These are phyloP conservation scores for Isabelozyma gotoi DNA, from an alignment of 805 yeast species.

Conservation along the genomic window DNA sequence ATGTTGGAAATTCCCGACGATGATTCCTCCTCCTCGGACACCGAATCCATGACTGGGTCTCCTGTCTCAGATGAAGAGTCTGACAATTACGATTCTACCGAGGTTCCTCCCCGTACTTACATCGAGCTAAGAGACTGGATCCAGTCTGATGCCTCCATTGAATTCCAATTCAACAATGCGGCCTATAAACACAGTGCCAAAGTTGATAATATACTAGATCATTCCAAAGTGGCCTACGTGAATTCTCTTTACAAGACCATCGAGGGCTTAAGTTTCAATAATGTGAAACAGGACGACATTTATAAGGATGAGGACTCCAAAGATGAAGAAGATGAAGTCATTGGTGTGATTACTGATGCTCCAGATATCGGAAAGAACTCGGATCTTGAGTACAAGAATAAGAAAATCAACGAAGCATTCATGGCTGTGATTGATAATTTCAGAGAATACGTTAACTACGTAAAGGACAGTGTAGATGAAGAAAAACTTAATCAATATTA, in stretches of 20 bases:
- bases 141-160: conserved; percentile 30
- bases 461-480: conserved; percentile 25
- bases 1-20: conserved; percentile 45
- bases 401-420: conserved; percentile 24
- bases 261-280: conserved; percentile 30
- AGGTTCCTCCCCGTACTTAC: conserved; percentile 10
- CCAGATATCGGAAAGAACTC: conserved; percentile 11
- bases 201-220: conserved; percentile 37
- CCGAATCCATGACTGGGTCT: conserved; percentile 22
- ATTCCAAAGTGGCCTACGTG: conserved; percentile 46
- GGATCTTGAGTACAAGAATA: conserved; percentile 4
- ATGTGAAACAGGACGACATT: conserved; percentile 8
- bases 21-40: conserved; percentile 20
- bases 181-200: conserved; percentile 36
- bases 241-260: conserved; percentile 52
- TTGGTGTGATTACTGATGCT: conserved; percentile 31
- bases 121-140: conserved; percentile 49
- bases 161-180: conserved; percentile 42
- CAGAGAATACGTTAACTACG: conserved; percentile 22
- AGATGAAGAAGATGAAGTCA: conserved; percentile 19
- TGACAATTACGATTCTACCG: neutral
- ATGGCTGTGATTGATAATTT: conserved; percentile 27
- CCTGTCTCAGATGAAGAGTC: conserved; percentile 10
- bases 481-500: conserved; percentile 23
- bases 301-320: conserved; percentile 7